Evolutionary conservation across 192 early-diverging fungal genomes (phyloP).

Genomic region (Ambispora gerdemannii): DNA sequence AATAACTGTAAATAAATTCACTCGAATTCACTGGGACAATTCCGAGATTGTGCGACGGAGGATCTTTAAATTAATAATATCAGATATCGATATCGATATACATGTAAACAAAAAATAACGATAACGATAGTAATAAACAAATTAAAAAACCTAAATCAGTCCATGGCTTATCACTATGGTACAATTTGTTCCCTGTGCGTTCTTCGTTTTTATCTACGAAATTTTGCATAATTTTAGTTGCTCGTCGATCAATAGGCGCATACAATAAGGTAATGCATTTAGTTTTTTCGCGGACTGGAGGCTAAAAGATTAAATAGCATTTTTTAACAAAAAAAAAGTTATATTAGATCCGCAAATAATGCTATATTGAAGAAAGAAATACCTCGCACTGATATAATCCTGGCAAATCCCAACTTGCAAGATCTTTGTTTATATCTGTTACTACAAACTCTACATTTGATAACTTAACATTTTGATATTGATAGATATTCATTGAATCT

Average conservation of each 20-base stretch:
- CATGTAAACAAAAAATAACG: slow-evolving; percentile 28
- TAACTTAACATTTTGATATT: no score
- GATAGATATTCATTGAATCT: no score
- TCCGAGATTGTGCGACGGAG: slow-evolving; percentile 39
- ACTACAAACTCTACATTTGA: no score
- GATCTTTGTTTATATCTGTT: no score
- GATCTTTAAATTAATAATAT: slow-evolving; percentile 30
- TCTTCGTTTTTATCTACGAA: slow-evolving; percentile 42
- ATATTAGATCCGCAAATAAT: no score
- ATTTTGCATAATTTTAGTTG: slow-evolving; percentile 33
- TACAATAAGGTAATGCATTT: slow-evolving; percentile 64
- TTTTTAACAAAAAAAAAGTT: no score
- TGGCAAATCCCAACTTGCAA: no score
- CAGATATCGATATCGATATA: slow-evolving; percentile 19
- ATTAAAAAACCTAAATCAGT: slow-evolving; percentile 29
- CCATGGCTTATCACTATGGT: slow-evolving; percentile 31
- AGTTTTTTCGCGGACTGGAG: slow-evolving; percentile 39
- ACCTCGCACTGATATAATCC: no score
- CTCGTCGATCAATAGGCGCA: slow-evolving; percentile 44
- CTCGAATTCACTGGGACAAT: slow-evolving; percentile 53
- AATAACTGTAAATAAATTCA: slow-evolving; percentile 68
- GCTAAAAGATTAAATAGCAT: no score
- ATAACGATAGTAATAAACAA: slow-evolving; percentile 19
- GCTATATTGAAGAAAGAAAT: no score
- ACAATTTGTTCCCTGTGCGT: slow-evolving; percentile 35